Percentiles rank a stretch among this genome's conserved stretches.
These are phyloP conservation scores for Avena eriantha DNA, from an alignment of 176 grass and related monocot genomes.

Conservation along the genomic window DNA sequence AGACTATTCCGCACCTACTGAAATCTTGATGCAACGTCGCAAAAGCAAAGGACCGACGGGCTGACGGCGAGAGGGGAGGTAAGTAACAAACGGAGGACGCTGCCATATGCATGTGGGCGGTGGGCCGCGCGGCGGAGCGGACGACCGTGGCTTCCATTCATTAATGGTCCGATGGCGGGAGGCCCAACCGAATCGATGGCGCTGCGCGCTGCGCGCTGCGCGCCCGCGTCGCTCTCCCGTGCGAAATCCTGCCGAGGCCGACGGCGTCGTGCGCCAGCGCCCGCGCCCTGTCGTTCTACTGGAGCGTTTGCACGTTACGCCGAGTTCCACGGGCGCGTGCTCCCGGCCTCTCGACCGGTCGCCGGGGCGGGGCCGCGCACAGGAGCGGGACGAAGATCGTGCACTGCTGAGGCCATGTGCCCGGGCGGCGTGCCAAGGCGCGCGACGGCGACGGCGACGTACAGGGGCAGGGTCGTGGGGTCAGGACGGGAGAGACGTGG, in stretches of 20 bases:
- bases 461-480: background rate
- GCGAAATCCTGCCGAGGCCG: constrained; percentile 28
- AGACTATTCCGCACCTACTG: background rate
- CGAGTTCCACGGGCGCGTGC: constrained; percentile 6
- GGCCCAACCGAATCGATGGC: constrained; percentile 38
- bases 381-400: background rate
- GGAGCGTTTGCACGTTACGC: background rate
- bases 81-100: background rate
- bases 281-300: background rate
- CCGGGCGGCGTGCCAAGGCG: constrained; percentile 6
- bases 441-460: background rate
- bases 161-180: constrained; percentile 4
- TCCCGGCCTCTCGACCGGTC: constrained; percentile 12
- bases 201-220: background rate
- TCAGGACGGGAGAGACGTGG: constrained; percentile 2
- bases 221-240: constrained; percentile 44
- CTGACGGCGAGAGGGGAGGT: background rate
- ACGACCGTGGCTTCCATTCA: constrained; percentile 12
- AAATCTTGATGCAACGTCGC: background rate
- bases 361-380: background rate
- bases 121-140: background rate
- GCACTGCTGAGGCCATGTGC: constrained; percentile 38
- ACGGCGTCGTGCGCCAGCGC: background rate
- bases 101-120: background rate
- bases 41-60: background rate